These are phyloP conservation scores for Flaveria ramosissima DNA, from an alignment of 129 eudicot genomes.

Conservation along the genomic window DNA sequence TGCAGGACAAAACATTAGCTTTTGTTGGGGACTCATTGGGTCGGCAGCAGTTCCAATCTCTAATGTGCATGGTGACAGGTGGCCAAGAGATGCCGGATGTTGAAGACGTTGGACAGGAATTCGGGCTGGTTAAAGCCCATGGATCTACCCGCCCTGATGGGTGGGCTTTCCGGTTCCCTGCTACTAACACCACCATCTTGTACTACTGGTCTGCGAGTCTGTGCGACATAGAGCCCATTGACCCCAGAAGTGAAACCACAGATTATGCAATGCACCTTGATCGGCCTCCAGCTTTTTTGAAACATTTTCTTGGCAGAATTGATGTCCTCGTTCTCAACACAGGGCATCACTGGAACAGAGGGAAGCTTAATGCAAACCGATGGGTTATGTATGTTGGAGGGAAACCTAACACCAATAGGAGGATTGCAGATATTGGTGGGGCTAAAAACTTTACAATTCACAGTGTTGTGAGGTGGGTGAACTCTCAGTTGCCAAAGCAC, in stretches of 20 bases:
- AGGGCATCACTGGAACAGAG: constrained; percentile 94
- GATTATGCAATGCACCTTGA: constrained; percentile 82
- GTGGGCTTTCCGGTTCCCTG: constrained; percentile 80
- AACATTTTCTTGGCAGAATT: constrained; percentile 49
- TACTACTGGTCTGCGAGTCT: constrained; percentile 91
- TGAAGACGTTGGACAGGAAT: constrained; percentile 68
- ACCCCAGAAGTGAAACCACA: constrained; percentile 37
- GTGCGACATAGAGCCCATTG: constrained; percentile 60
- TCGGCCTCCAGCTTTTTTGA: constrained; percentile 75
- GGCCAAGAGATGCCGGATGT: constrained; percentile 66
- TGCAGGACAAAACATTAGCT: constrained; percentile 80
- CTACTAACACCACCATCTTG: constrained; percentile 74
- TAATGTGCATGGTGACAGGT: constrained; percentile 82
- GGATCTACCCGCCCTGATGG: constrained; percentile 75
- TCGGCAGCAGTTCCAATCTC: constrained; percentile 84
- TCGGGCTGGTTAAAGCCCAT: constrained; percentile 62
- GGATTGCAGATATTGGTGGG: constrained; percentile 43
- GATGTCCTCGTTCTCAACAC: constrained; percentile 76
- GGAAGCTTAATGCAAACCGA: constrained; percentile 67
- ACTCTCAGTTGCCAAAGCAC: constrained; percentile 59
- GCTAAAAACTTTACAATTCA: constrained; percentile 75
- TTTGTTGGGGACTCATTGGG: constrained; percentile 88
- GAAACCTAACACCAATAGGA: constrained; percentile 57
- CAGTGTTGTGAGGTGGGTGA: constrained; percentile 66
- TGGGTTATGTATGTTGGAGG: constrained; percentile 85